Conservation (phyloP, 1,139 yeast species). For the Blastobotrys persicus region DNA sequence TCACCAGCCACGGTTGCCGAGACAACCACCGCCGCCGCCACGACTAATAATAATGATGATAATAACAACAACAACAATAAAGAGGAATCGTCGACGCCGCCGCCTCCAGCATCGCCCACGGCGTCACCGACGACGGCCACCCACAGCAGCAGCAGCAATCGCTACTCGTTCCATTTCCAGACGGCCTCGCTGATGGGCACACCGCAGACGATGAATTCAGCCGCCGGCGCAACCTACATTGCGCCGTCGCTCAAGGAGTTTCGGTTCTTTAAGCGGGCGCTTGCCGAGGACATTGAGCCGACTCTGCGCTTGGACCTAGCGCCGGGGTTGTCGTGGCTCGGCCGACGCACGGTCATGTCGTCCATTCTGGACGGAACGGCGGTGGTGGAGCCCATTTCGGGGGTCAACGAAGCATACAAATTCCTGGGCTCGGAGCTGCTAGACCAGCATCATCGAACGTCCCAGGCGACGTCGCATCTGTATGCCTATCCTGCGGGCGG, state of each 20-base stretch:
- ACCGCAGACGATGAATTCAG: background rate
- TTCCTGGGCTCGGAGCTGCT: slow-evolving; percentile 16
- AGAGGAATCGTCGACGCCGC: slow-evolving; percentile 4
- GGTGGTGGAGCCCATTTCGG: slow-evolving; percentile 82
- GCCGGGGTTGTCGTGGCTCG: slow-evolving; percentile 60
- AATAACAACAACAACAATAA: slow-evolving; percentile 1
- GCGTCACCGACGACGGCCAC: slow-evolving; percentile 15
- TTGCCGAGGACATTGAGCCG: slow-evolving; percentile 80
- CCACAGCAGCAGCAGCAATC: slow-evolving; percentile 7
- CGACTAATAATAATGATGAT: background rate
- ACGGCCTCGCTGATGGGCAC: slow-evolving; percentile 10
- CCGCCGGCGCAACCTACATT: slow-evolving; percentile 18
- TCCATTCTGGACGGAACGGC: slow-evolving; percentile 78
- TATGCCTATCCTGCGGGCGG: slow-evolving; percentile 45
- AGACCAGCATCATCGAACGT: slow-evolving; percentile 23
- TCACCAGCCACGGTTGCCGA: background rate
- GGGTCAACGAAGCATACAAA: slow-evolving; percentile 59
- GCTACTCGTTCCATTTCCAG: slow-evolving; percentile 9
- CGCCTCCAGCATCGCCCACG: slow-evolving; percentile 12
- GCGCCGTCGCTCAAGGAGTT: slow-evolving; percentile 47
- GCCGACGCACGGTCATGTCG: slow-evolving; percentile 57
- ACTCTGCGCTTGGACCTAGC: slow-evolving; percentile 58
- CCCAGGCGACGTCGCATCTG: slow-evolving; percentile 26
- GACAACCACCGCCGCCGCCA: background rate
- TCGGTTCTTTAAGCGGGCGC: slow-evolving; percentile 60